Base-by-base conservation (phyloP, 2,329 filamentous ascomycete genomes). In the Kalaharituber pfeilii region DNA sequence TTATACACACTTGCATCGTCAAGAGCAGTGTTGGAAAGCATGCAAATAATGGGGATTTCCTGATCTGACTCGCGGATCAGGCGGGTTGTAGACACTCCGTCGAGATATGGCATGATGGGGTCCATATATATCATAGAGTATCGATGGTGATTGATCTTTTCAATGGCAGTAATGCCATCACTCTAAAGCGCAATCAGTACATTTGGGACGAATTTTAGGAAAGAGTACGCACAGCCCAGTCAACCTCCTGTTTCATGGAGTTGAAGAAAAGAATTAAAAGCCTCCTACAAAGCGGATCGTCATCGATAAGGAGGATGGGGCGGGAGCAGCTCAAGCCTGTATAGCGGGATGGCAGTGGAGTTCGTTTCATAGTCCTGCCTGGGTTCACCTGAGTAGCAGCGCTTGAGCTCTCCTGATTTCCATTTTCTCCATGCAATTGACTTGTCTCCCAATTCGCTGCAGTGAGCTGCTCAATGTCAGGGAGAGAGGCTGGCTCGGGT, bases 1-100 rank as follows among this genome's bases (percentile, higher is more conserved):
- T 95, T 96, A 67, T 98, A 98, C 71, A 93, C 88, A 53, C 89
- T 85, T 58, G 96, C 93, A 66, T 98, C 91, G 64, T 95, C 89
- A 57, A 86, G 88, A 60, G 91, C 79, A 60, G 98, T 96, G 66
- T 96, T 98, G 2, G 89, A 95, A 2, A 91, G 98, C 91, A 98
- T 96, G 49, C 91, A 91, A 56, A 98, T 86, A 63, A 98, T 93
- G 0, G 91, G 91, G 20, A 84, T 81, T 5, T 81, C 78, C 33
- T 80, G 78, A 59, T 87, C 81, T 58, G 89, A 86, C 65, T 94
- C 85, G 52, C 89, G 80, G 60, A 98, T 95, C 58, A 94, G 80
- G 65, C 91, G 85, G 55, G 87, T 94, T 2, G 91, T 89, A 15
- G 88, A 94, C 5, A 96, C 87, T 62, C 91, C 91, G 64, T 96